Conservation (phyloP, 73 alveolate species). For the Uronychia setigera region DNA sequence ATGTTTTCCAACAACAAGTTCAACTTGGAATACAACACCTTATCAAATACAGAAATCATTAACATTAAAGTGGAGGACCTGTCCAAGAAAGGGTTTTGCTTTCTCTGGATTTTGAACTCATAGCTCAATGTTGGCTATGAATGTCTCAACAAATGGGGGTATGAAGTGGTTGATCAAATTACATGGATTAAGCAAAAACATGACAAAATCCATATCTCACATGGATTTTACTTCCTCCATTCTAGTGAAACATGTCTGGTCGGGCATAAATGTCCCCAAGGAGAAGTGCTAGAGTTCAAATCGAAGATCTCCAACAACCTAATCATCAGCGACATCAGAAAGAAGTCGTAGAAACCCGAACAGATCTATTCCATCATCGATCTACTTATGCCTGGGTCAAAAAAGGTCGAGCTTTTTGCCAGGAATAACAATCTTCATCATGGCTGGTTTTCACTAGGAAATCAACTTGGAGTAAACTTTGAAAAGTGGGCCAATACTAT, state of each 20-base stretch:
- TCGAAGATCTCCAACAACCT: constrained; percentile 84
- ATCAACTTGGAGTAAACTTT: constrained; percentile 85
- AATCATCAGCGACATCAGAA: constrained; percentile 82
- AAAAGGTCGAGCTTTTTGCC: constrained; percentile 88
- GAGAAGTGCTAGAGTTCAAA: constrained; percentile 69
- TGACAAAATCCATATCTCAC: constrained; percentile 75
- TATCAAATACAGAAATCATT: constrained; percentile 90
- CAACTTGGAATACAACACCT: constrained; percentile 82
- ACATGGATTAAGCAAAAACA: constrained; percentile 86
- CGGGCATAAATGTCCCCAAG: constrained; percentile 84
- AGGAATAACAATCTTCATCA: constrained; percentile 86
- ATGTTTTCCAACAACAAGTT: constrained; percentile 91
- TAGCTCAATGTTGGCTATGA: constrained; percentile 82
- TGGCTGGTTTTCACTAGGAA: constrained; percentile 92
- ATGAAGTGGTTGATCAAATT: constrained; percentile 85
- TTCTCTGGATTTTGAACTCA: constrained; percentile 86
- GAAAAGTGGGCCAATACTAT: constrained; percentile 78
- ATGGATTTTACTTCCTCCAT: constrained; percentile 90
- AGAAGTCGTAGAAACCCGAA: constrained; percentile 87
- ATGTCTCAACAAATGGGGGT: constrained; percentile 93
- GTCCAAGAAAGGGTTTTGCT: constrained; percentile 84
- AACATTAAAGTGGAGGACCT: constrained; percentile 81
- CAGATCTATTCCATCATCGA: constrained; percentile 86
- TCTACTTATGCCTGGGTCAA: constrained; percentile 83
- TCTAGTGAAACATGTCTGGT: constrained; percentile 76